These are phyloP conservation scores for Marsdenia floribunda DNA, from an alignment of 257 asterid species.

Conservation along the genomic window DNA sequence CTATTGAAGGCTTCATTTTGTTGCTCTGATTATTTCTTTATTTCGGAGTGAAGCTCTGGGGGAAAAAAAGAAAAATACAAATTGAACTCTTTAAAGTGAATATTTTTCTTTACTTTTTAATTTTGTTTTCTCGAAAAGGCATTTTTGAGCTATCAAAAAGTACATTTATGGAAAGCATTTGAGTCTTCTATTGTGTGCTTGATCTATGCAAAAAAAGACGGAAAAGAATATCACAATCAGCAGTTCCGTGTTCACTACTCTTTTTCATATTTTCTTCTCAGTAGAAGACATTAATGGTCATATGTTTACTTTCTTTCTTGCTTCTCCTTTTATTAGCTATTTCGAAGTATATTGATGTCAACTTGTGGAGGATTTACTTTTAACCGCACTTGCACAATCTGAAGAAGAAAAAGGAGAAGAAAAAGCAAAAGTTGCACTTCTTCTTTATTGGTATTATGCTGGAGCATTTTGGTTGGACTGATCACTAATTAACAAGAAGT, in stretches of 20 bases:
- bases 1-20: conserved; percentile 2
- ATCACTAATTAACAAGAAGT: neutral
- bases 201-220: conserved; percentile 27
- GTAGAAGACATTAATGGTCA: conserved; percentile 27
- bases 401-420: conserved; percentile 25
- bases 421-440: conserved; percentile 26
- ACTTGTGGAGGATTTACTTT: conserved; percentile 44
- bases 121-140: neutral
- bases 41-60: neutral
- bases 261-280: conserved; percentile 28
- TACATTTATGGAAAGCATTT: conserved; percentile 32
- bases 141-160: conserved; percentile 15
- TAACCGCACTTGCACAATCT: conserved; percentile 34
- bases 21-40: neutral
- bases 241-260: conserved; percentile 43
- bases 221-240: conserved; percentile 40
- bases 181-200: conserved; percentile 33
- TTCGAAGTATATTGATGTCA: conserved; percentile 31
- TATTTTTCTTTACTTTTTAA: neutral
- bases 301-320: conserved; percentile 21
- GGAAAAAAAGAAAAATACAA: neutral
- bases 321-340: conserved; percentile 19
- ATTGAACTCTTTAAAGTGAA: conserved; percentile 1
- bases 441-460: conserved; percentile 20
- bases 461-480: conserved; percentile 12